Conservation (phyloP, 1,284 basidiomycete species). For the Rhodotorula mucilaginosa region DNA sequence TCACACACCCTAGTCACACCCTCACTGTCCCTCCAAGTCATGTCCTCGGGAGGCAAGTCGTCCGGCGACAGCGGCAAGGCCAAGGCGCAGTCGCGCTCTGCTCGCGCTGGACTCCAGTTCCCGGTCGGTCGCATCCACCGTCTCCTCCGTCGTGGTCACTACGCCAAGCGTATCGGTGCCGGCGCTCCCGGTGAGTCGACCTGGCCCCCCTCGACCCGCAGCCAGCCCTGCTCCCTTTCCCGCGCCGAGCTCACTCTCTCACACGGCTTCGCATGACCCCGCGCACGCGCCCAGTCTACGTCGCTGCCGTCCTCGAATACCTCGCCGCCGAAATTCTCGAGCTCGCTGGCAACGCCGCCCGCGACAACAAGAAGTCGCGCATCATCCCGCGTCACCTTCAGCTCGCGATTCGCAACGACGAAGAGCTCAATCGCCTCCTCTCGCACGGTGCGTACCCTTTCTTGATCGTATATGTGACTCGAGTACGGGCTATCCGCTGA, state of each 20-base stretch:
- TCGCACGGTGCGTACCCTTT: too few species aligned
- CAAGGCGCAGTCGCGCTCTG: conserved; percentile 52
- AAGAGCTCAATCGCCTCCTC: too few species aligned
- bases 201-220: too few species aligned
- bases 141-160: conserved; percentile 75
- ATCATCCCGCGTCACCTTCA: too few species aligned
- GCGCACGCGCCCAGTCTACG: too few species aligned
- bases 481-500: too few species aligned
- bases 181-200: conserved; percentile 62
- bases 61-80: conserved; percentile 53
- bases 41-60: conserved; percentile 45
- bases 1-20: not conserved
- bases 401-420: too few species aligned
- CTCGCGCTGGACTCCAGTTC: conserved; percentile 71
- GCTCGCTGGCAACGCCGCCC: too few species aligned
- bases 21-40: conserved; percentile 56
- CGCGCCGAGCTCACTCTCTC: not conserved
- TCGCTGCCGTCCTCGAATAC: too few species aligned
- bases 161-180: conserved; percentile 66
- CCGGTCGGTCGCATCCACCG: conserved; percentile 54
- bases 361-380: too few species aligned
- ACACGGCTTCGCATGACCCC: not conserved
- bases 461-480: too few species aligned
- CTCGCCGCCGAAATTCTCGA: too few species aligned
- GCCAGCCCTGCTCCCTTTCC: not conserved